These are phyloP conservation scores for Aspergillus hortae DNA, from an alignment of 2,329 filamentous ascomycete species.

Conservation along the genomic window DNA sequence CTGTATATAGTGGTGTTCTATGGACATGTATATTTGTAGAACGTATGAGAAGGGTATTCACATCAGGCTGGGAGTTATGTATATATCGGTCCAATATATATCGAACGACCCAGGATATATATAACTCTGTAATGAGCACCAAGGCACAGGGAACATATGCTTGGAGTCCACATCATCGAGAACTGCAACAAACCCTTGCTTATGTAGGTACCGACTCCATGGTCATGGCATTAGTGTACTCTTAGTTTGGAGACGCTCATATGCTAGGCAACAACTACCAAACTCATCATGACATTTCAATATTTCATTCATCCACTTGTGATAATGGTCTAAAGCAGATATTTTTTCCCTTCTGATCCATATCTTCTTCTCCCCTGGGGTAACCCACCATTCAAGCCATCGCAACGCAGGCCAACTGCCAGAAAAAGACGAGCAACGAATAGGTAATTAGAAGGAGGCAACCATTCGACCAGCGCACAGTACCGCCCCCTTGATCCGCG, in stretches of 20 bases:
- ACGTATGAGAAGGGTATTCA: neutral
- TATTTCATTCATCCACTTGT: conserved; percentile 1
- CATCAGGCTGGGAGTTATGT: neutral
- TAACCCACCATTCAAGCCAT: neutral
- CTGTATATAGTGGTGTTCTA: conserved; percentile 1
- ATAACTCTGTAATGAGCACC: too few relatives aligned
- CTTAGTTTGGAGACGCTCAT: too few relatives aligned
- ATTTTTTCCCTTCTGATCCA: conserved; percentile 7
- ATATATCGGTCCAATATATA: too few relatives aligned
- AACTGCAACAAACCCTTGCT: too few relatives aligned
- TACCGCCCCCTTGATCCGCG: conserved; percentile 37
- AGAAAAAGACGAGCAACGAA: neutral
- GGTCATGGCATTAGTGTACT: too few relatives aligned
- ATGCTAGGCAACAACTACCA: too few relatives aligned
- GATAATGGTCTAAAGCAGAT: conserved; percentile 3
- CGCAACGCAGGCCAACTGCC: too few relatives aligned
- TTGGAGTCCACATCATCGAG: too few relatives aligned
- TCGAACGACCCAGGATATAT: too few relatives aligned
- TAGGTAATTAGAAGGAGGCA: conserved; percentile 35
- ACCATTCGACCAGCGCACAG: conserved; percentile 41
- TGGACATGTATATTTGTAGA: neutral
- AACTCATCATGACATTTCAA: neutral
- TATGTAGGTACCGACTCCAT: too few relatives aligned
- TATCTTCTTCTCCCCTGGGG: neutral
- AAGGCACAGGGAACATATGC: too few relatives aligned